Conservation (phyloP, 306 rosid species). For the Clitoria ternatea region DNA sequence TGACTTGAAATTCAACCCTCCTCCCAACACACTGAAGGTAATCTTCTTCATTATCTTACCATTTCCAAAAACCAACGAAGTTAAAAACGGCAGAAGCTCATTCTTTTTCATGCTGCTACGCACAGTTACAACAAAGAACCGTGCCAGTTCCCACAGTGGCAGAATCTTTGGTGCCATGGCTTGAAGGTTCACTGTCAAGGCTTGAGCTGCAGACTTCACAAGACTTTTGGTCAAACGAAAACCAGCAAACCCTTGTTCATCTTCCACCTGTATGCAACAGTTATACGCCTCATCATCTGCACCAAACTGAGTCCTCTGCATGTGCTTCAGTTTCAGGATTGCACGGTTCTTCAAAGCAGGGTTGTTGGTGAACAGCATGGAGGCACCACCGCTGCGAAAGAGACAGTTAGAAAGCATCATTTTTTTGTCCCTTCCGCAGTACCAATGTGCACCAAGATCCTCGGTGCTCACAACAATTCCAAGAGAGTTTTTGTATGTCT, state of each 20-base stretch:
- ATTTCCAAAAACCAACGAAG: conserved; percentile 4
- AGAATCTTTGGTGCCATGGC: conserved; percentile 48
- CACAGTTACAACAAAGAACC: conserved; percentile 22
- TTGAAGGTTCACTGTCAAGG: conserved; percentile 58
- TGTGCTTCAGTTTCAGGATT: conserved; percentile 53
- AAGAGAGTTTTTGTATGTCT: conserved; percentile 32
- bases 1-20: conserved; percentile 47
- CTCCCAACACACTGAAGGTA: conserved; percentile 25
- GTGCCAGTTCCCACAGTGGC: conserved; percentile 51
- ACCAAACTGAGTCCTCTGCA: conserved; percentile 66
- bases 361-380: conserved; percentile 70
- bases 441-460: conserved; percentile 76
- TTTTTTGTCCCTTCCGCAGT: conserved; percentile 55
- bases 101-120: not conserved
- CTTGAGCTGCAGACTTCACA: conserved; percentile 58
- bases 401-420: conserved; percentile 86
- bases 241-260: conserved; percentile 55
- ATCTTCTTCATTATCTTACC: not conserved
- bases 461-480: conserved; percentile 86
- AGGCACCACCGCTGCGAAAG: conserved; percentile 72
- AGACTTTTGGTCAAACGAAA: conserved; percentile 67
- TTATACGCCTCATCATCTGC: conserved; percentile 69
- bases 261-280: conserved; percentile 78
- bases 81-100: conserved; percentile 32
- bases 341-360: conserved; percentile 37